Evolutionary conservation across 2,329 filamentous ascomycete species (phyloP).

Genomic region (Botrytis hyacinthi): DNA sequence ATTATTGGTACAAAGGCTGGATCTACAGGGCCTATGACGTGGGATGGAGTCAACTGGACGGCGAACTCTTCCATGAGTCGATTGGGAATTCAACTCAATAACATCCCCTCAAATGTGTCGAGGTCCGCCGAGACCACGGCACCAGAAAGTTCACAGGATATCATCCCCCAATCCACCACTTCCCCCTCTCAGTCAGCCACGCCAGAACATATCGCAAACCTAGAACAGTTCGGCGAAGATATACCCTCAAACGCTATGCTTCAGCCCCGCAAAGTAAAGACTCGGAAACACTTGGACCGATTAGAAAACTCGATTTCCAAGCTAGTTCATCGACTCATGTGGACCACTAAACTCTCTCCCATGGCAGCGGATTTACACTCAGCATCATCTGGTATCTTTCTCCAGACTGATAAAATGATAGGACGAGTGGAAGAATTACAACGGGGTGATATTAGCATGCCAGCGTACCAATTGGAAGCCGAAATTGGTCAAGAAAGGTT

Average conservation of each 20-base stretch:
- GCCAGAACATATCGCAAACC: background rate
- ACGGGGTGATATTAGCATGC: conserved; percentile 25
- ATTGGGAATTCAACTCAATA: background rate
- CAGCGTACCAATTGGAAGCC: conserved; percentile 26
- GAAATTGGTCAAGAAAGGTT: conserved; percentile 26
- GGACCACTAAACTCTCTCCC: conserved; percentile 20
- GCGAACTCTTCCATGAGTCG: background rate
- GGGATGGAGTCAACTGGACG: conserved; percentile 11
- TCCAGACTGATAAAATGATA: conserved; percentile 27
- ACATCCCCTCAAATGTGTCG: background rate
- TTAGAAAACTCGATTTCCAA: conserved; percentile 29
- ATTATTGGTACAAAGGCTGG: conserved; percentile 1
- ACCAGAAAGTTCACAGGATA: background rate
- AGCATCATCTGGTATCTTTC: conserved; percentile 11
- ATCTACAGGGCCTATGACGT: conserved; percentile 7
- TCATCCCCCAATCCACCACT: background rate
- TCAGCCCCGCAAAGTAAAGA: conserved; percentile 28
- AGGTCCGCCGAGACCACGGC: background rate
- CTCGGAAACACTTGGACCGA: conserved; percentile 28
- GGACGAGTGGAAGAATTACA: conserved; percentile 26
- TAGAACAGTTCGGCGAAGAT: conserved; percentile 12
- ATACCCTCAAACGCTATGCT: background rate
- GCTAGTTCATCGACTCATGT: conserved; percentile 31
- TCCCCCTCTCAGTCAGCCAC: background rate
- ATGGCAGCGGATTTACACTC: conserved; percentile 3